Evolutionary conservation across 176 grass and related monocot genomes (phyloP), one percentile per base, ranked within the genome.

Genomic region (Rhipidocladum racemiflorum): DNA sequence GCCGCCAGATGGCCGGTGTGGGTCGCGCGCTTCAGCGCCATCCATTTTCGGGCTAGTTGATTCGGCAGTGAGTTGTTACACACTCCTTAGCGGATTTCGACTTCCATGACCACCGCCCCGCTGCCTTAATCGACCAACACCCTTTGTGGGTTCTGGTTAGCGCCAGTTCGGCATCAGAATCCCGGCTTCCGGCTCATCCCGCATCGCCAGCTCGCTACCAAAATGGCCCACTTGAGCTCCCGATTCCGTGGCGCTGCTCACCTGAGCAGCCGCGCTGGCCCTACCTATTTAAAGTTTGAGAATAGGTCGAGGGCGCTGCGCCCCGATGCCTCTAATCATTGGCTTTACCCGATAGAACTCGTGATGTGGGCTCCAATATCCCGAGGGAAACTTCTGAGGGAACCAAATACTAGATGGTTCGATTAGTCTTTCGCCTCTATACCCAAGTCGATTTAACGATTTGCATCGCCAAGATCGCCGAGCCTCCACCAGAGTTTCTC

Each of bases 401-500:
- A 90, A 90, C 84, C 73, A 87, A 84, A 84, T 90, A 87, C 84
- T 90, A 90, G 88, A 86, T 81, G 77, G 79, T 83, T 88, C 73
- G 73, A 92, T 90, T 94, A 90, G 91, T 90, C 88, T 90, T 93
- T 93, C 78, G 73, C 88, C 88, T 85, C 85, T 93, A 88, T 93
- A 90, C 91, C 88, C 88, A 86, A 88, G 88, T 90, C 88, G 80
- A 88, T 88, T 61, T 77, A 93, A 88, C 78, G 88, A 93, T 93
- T 93, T 93, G 85, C 91, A 93, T 32, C 91, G 85, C 90, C 85
- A 90, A 88, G 86, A 94, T 94, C 78, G 85, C 91, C 85, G 88
- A 81, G 91, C 91, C 88, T 94, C 91, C 83, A 91, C 91, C 88
- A 93, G 85, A 88, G 91, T 91, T 94, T 91, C 88, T 88, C 83